These are phyloP conservation scores for Pleurotus djamor DNA, from an alignment of 768 basidiomycete species.

Conservation along the genomic window DNA sequence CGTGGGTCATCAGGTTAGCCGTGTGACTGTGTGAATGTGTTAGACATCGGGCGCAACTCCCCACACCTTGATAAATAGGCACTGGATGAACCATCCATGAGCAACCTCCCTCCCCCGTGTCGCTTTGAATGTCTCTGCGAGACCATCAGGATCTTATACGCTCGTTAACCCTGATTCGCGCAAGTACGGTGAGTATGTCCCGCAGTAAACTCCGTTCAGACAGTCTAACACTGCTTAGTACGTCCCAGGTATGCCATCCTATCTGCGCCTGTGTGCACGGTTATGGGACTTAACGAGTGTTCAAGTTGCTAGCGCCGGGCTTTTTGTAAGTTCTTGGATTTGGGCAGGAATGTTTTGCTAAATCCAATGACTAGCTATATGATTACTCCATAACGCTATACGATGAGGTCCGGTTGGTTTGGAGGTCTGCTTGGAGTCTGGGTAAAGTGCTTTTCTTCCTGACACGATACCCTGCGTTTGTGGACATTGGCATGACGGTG, in stretches of 20 bases:
- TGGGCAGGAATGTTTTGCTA: neutral
- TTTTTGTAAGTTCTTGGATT: neutral
- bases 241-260: neutral
- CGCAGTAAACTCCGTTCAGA: neutral
- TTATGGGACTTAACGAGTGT: neutral
- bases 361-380: neutral
- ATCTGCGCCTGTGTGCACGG: neutral
- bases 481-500: neutral
- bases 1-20: too few species aligned
- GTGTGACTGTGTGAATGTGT: neutral
- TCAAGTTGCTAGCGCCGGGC: neutral
- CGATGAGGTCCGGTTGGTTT: neutral
- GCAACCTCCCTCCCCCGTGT: neutral
- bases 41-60: neutral
- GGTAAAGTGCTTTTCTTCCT: conserved; percentile 3
- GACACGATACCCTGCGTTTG: conserved; percentile 4
- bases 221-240: neutral
- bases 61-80: neutral
- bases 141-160: neutral
- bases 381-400: conserved; percentile 1
- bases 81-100: neutral
- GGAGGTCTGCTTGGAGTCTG: conserved; percentile 1
- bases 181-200: neutral
- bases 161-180: neutral
- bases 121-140: neutral